A percentile compares a stretch with the other conserved stretches of the same genome.
Evolutionary conservation across 371 early-diverging fungal species (phyloP).

Genomic region (Syncephalastrum sp.): DNA sequence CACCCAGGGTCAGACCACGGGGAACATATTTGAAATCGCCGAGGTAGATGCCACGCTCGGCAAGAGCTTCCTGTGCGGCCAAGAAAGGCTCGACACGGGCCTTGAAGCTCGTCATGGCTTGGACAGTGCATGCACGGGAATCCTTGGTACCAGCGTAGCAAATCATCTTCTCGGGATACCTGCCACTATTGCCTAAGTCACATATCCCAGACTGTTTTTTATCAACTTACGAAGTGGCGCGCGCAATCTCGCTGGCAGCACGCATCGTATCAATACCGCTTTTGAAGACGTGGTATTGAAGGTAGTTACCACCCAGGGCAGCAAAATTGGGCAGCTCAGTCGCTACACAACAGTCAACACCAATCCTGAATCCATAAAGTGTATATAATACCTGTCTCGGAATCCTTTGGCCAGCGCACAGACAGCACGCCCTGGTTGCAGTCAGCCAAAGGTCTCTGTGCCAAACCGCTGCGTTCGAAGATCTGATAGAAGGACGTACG

Average conservation of each 20-base stretch:
- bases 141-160: slow-evolving; percentile 99
- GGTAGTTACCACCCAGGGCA: slow-evolving; percentile 66
- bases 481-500: slow-evolving; percentile 29
- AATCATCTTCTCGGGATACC: slow-evolving; percentile 57
- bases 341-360: no score
- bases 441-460: slow-evolving; percentile 5
- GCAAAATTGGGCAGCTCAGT: slow-evolving; percentile 23
- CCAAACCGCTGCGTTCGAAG: slow-evolving; percentile 15
- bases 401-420: slow-evolving; percentile 29
- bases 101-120: slow-evolving; percentile 77
- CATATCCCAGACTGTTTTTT: not conserved
- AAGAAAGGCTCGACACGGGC: slow-evolving; percentile 61
- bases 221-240: not conserved
- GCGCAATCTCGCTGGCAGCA: slow-evolving; percentile 62
- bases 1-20: slow-evolving; percentile 76
- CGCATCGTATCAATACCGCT: slow-evolving; percentile 90
- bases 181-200: slow-evolving; percentile 11
- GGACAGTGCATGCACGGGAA: slow-evolving; percentile 93
- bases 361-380: not conserved
- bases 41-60: slow-evolving; percentile 56
- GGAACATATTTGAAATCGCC: slow-evolving; percentile 74
- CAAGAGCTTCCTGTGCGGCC: slow-evolving; percentile 52
- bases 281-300: slow-evolving; percentile 86
- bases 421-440: slow-evolving; percentile 28
- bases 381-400: slow-evolving; percentile 3